phyloP scores from a whole-genome alignment of 371 early-diverging fungal genomes.

The Mortierella sp. region DNA sequence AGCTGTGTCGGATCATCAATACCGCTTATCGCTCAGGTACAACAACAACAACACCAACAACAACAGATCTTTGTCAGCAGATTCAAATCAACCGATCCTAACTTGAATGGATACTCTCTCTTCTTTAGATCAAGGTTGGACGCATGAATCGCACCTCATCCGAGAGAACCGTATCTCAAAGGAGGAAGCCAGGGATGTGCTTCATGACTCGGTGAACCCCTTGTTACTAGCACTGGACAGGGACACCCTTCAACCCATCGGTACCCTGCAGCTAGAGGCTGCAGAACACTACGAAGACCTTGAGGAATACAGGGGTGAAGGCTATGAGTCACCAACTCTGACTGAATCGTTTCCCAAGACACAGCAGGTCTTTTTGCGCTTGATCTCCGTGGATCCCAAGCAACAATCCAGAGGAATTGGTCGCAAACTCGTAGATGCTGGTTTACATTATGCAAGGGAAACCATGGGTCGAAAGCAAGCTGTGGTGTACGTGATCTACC shows the following conservation, averaged over 20 bases:
- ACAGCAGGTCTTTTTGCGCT: constrained; percentile 40
- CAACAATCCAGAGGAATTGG: constrained; percentile 63
- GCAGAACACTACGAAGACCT: constrained; percentile 19
- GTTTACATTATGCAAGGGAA: constrained; percentile 53
- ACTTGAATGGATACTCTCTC: background rate
- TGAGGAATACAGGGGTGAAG: constrained; percentile 5
- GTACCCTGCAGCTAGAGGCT: constrained; percentile 19
- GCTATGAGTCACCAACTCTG: background rate
- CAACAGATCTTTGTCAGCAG: background rate
- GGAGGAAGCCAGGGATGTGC: background rate
- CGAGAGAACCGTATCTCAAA: constrained; percentile 14
- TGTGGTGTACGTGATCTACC: constrained; percentile 57
- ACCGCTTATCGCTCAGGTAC: constrained; percentile 27
- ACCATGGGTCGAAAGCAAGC: constrained; percentile 49
- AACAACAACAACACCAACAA: background rate
- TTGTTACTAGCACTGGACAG: constrained; percentile 21
- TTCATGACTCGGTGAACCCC: constrained; percentile 15
- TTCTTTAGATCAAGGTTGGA: constrained; percentile 16
- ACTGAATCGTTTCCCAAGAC: constrained; percentile 5
- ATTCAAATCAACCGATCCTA: too few species aligned
- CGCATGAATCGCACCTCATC: constrained; percentile 20
- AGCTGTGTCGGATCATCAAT: constrained; percentile 26
- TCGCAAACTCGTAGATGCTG: constrained; percentile 56
- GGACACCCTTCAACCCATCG: constrained; percentile 3
- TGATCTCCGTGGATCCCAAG: constrained; percentile 58